These are phyloP conservation scores for Austroboletus niveus DNA, from an alignment of 1,284 basidiomycete genomes.

Conservation along the genomic window DNA sequence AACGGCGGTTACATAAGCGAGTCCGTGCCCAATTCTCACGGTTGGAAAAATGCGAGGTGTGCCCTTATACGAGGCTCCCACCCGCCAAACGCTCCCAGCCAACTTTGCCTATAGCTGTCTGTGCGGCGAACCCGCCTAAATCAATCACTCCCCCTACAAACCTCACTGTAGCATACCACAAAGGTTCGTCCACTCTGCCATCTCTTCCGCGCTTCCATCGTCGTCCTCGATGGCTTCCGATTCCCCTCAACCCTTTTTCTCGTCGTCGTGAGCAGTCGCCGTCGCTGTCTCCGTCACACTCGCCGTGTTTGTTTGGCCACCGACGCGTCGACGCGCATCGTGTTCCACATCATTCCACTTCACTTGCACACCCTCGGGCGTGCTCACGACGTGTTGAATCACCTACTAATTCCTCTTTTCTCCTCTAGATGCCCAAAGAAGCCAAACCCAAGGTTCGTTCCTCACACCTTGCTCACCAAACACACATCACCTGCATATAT, in stretches of 20 bases:
- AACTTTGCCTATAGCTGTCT: slow-evolving; percentile 39
- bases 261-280: slow-evolving; percentile 11
- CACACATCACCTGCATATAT: slow-evolving; percentile 24
- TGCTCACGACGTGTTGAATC: slow-evolving; percentile 33
- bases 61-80: slow-evolving; percentile 39
- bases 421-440: slow-evolving; percentile 79
- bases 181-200: slow-evolving; percentile 26
- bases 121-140: slow-evolving; percentile 36
- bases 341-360: slow-evolving; percentile 27
- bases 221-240: slow-evolving; percentile 25
- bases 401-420: slow-evolving; percentile 34
- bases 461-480: slow-evolving; percentile 2
- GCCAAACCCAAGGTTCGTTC: slow-evolving; percentile 66
- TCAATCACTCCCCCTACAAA: slow-evolving; percentile 25
- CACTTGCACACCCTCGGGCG: slow-evolving; percentile 24
- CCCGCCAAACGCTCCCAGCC: slow-evolving; percentile 35
- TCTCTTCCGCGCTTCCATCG: slow-evolving; percentile 24
- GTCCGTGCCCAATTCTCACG: slow-evolving; percentile 38
- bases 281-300: slow-evolving; percentile 10
- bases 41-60: slow-evolving; percentile 27
- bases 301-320: slow-evolving; percentile 34
- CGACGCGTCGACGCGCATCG: slow-evolving; percentile 34
- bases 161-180: slow-evolving; percentile 28
- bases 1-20: slow-evolving; percentile 35
- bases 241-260: slow-evolving; percentile 9